Base-by-base conservation (phyloP, 164 flowering plant species). In the Houttuynia cordata region DNA sequence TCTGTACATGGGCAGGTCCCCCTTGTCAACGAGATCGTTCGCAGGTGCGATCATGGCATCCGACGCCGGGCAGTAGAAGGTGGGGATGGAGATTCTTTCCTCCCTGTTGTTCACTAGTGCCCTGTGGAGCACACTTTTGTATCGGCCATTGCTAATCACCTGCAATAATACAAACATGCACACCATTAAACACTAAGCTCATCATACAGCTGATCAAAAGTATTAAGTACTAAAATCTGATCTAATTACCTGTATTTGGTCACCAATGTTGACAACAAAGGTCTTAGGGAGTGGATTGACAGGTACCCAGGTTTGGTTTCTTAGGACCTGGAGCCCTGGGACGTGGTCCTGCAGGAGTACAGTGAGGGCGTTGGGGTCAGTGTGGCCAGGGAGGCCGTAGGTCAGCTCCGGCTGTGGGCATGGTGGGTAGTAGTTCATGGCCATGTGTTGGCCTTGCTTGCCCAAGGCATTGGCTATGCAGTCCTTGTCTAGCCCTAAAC, bases 361-460 rank as follows among this genome's bases (percentile, higher is more conserved):
- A 0, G 88, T 84, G 69, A 87, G 63, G 12, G 74, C 61, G 59
- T 79, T 85, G 3, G 85, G 86, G 60, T 83, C 91, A 4, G 87
- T 77, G 58, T 83, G 91, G 7, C 75, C 78, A 0, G 88, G 89
- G 45, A 87, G 63, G 22, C 88, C 95, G 24, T 76, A 83, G 18
- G 89, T 82, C 4, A 85, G 81, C 60, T 87, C 89, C 0, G 91
- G 95, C 57, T 83, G 65, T 7, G 91, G 95, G 52, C 91, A 87
- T 5, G 83, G 81, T 14, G 91, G 91, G 65, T 85, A 85, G 78
- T 78, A 81, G 62, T 87, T 87, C 34, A 85, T 54, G 54, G 91
- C 88, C 87, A 87, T 81, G 62, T 80, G 85, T 53, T 84, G 94
- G 2, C 77, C 90, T 15, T 81, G 85, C 55, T 74, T 68, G 8